A percentile compares a stretch with the other conserved stretches of the same genome.
These are phyloP conservation scores for Colletotrichum sp. DNA, from an alignment of 2,329 filamentous ascomycete species.

Conservation along the genomic window DNA sequence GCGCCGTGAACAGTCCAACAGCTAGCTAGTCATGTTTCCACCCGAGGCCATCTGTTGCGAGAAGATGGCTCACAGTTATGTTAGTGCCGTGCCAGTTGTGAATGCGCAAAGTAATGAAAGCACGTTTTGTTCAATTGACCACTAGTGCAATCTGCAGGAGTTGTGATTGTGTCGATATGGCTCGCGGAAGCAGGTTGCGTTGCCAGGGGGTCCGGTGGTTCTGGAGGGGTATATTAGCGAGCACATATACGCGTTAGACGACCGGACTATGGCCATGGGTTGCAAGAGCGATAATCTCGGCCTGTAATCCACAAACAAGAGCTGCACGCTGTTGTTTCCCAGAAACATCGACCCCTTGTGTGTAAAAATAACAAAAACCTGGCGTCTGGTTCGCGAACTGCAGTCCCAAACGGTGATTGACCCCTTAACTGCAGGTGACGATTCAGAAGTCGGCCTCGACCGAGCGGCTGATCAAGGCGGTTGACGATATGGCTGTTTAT, in stretches of 20 bases:
- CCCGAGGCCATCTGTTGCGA: not conserved
- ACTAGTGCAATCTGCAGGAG: not conserved
- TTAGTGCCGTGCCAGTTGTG: not conserved
- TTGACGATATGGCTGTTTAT: not conserved
- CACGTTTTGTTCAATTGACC: not conserved
- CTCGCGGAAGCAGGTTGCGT: conserved; percentile 6
- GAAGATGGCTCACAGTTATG: not conserved
- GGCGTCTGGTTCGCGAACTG: not conserved
- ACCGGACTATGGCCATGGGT: conserved; percentile 34
- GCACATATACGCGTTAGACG: conserved; percentile 41
- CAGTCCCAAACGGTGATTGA: not conserved
- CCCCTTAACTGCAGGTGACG: conserved; percentile 11
- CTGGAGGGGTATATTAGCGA: conserved; percentile 36
- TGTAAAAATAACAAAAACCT: conserved; percentile 7
- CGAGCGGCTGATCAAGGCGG: not conserved
- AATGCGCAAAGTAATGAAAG: not conserved
- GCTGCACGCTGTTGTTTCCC: conserved; percentile 2
- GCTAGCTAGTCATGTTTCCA: not conserved
- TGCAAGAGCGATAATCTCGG: conserved; percentile 38
- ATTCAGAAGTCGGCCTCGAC: not conserved
- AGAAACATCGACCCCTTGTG: conserved; percentile 2
- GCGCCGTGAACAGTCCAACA: not conserved
- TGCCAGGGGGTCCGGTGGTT: conserved; percentile 16
- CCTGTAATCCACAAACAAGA: conserved; percentile 30
- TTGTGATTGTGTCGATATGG: conserved; percentile 2